Conservation (phyloP, 345 rosid species). For the Eucalyptus curtisii region DNA sequence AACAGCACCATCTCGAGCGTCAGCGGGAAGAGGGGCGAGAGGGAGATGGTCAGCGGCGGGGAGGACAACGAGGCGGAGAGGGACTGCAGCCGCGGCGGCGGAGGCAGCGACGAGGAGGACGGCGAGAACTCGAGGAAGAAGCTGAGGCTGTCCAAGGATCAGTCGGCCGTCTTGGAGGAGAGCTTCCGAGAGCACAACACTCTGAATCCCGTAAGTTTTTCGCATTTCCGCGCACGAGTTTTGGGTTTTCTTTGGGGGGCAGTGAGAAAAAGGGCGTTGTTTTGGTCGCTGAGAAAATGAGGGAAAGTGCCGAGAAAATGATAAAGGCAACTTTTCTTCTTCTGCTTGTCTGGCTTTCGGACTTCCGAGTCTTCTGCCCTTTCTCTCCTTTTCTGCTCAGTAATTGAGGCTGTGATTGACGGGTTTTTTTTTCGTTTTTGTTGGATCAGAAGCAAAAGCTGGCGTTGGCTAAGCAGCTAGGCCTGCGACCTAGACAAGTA, state of each 20-base stretch:
- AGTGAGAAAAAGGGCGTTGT: background rate
- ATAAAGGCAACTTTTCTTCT: background rate
- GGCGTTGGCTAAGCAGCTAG: conserved; percentile 82
- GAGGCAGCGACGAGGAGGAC: conserved; percentile 84
- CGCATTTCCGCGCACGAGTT: background rate
- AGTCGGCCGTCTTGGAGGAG: conserved; percentile 88
- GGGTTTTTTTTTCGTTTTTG: background rate
- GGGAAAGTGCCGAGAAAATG: background rate
- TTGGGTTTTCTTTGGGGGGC: background rate
- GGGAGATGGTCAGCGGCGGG: conserved; percentile 55
- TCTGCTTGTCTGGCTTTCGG: background rate
- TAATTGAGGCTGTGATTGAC: background rate
- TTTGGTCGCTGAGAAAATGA: background rate
- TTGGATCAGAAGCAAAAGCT: conserved; percentile 72
- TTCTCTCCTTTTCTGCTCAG: background rate
- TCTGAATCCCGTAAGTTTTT: conserved; percentile 75
- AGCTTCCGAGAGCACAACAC: conserved; percentile 92
- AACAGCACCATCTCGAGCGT: conserved; percentile 90
- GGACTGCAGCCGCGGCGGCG: conserved; percentile 62
- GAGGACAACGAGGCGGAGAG: conserved; percentile 58
- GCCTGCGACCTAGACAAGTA: conserved; percentile 80
- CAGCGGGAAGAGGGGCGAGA: conserved; percentile 85
- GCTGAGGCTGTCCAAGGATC: conserved; percentile 87
- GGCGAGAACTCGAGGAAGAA: conserved; percentile 90
- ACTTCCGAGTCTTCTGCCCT: background rate